phyloP scores from a whole-genome alignment of 495 filamentous ascomycete species.

The Hypoxylon rickii region DNA sequence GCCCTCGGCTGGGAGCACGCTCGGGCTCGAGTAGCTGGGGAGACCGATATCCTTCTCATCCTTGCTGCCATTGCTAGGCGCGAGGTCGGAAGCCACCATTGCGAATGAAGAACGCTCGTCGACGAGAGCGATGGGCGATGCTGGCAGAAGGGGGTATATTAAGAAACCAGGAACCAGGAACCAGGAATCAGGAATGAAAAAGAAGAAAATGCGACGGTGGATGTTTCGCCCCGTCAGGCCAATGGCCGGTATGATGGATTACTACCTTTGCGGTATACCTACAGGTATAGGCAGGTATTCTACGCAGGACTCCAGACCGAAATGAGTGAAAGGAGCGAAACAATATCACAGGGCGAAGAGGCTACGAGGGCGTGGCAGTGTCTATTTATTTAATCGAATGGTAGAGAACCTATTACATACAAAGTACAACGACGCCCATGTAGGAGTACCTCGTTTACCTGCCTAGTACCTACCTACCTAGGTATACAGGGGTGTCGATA shows the following conservation, averaged over 20 bases:
- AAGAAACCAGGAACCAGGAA: not conserved
- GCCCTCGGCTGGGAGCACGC: constrained; percentile 6
- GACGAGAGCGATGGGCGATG: constrained; percentile 1
- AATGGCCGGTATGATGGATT: not conserved
- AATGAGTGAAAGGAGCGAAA: constrained; percentile 10
- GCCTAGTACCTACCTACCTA: too few species aligned
- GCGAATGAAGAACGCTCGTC: constrained; percentile 6
- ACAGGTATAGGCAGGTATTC: not conserved
- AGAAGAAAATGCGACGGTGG: constrained; percentile 3
- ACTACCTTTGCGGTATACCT: too few species aligned
- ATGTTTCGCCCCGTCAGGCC: constrained; percentile 6
- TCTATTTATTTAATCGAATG: constrained; percentile 31
- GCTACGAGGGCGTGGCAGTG: constrained; percentile 12
- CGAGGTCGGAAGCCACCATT: constrained; percentile 41
- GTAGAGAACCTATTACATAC: too few species aligned
- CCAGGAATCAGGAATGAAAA: not conserved
- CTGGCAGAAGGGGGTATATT: constrained; percentile 5
- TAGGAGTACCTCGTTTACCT: too few species aligned
- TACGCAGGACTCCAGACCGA: constrained; percentile 3
- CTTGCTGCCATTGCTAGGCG: constrained; percentile 35
- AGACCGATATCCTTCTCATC: constrained; percentile 35
- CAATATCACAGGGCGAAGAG: constrained; percentile 18
- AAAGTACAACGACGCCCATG: too few species aligned
- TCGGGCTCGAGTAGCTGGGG: constrained; percentile 24
- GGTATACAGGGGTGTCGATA: constrained; percentile 25